Evolutionary conservation across 305 asterid species (phyloP).

Genomic region (Andrographis paniculata): DNA sequence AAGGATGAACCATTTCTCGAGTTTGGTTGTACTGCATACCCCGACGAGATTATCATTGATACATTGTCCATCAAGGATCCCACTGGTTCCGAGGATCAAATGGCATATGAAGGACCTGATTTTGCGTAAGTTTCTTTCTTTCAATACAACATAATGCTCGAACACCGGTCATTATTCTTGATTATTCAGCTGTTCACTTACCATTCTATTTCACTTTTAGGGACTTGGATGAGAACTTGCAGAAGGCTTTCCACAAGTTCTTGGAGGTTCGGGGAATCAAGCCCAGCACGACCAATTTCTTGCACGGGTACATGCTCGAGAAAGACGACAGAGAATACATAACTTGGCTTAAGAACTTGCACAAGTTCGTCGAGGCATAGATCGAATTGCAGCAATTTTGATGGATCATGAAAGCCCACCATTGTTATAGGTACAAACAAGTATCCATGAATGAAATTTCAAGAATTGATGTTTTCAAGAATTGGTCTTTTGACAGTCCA

Average conservation of each 20-base stretch:
- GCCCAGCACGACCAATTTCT: slow-evolving; percentile 67
- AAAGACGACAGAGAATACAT: slow-evolving; percentile 67
- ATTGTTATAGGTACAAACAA: too few species aligned
- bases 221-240: slow-evolving; percentile 88
- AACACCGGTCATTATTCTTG: background rate
- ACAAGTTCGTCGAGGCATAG: slow-evolving; percentile 50
- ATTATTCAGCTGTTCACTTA: background rate
- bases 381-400: slow-evolving; percentile 4
- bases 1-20: slow-evolving; percentile 46
- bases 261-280: slow-evolving; percentile 74
- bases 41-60: slow-evolving; percentile 64
- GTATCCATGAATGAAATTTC: too few species aligned
- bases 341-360: slow-evolving; percentile 63
- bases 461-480: too few species aligned
- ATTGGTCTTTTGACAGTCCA: too few species aligned
- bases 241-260: slow-evolving; percentile 87
- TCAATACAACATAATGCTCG: too few species aligned
- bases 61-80: slow-evolving; percentile 55
- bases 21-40: slow-evolving; percentile 65
- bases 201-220: slow-evolving; percentile 21
- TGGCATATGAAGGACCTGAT: slow-evolving; percentile 82
- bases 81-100: slow-evolving; percentile 43
- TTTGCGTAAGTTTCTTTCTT: slow-evolving; percentile 44
- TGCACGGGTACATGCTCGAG: slow-evolving; percentile 72
- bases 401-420: too few species aligned